Percentiles rank a stretch among this genome's conserved stretches.
phyloP scores from a whole-genome alignment of 768 basidiomycete genomes.

The Leucosporidium creatinivorum region DNA sequence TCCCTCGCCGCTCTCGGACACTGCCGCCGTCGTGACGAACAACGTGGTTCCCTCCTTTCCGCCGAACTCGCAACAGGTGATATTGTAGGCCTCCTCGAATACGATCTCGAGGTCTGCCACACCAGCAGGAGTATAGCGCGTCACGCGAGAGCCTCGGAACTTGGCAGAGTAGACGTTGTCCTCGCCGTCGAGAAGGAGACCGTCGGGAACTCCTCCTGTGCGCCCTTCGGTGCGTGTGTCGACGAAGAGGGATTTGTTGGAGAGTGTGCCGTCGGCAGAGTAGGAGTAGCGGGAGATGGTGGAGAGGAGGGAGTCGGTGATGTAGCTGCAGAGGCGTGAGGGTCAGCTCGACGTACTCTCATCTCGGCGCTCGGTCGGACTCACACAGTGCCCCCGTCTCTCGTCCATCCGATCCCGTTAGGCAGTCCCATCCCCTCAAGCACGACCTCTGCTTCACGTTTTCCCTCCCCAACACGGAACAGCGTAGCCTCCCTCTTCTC shows the following conservation, averaged over 20 bases:
- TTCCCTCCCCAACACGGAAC: background rate
- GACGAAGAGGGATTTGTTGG: background rate
- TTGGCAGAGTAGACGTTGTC: conserved; percentile 11
- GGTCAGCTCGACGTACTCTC: background rate
- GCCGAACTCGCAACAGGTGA: conserved; percentile 10
- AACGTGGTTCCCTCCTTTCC: conserved; percentile 6
- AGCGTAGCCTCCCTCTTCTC: conserved; percentile 2
- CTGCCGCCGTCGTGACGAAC: conserved; percentile 14
- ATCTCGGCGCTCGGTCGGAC: background rate
- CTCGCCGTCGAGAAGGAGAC: conserved; percentile 2
- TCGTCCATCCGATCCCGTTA: conserved; percentile 13
- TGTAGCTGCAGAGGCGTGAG: background rate
- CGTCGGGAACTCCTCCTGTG: conserved; percentile 6
- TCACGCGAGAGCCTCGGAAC: conserved; percentile 9
- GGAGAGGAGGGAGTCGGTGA: conserved; percentile 11
- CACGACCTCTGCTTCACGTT: background rate
- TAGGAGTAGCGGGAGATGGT: conserved; percentile 1
- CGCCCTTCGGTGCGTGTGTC: background rate
- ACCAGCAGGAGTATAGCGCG: background rate
- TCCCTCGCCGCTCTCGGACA: conserved; percentile 9
- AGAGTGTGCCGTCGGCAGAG: background rate
- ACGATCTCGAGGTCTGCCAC: conserved; percentile 1
- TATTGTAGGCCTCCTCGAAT: background rate
- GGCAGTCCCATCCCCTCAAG: conserved; percentile 7
- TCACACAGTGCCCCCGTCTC: conserved; percentile 7